Percentiles rank a stretch among this genome's conserved stretches.
These are phyloP conservation scores for Nannochloropsis salina DNA, from an alignment of 108 stramenopile genomes.

Conservation along the genomic window DNA sequence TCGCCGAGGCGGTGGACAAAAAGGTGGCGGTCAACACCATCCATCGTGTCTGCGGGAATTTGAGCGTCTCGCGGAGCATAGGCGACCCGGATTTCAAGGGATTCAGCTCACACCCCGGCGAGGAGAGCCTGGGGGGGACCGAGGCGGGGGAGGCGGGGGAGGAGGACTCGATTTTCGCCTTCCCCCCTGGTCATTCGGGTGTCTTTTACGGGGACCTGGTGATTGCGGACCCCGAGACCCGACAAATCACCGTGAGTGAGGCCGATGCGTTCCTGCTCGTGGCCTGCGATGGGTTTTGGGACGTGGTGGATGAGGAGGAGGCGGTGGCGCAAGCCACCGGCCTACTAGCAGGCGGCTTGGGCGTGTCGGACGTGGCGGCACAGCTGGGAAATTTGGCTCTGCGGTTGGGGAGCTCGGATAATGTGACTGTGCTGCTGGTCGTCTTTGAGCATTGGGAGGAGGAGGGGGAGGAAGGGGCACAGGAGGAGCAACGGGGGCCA, in stretches of 20 bases:
- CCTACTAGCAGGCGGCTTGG: slow-evolving; percentile 21
- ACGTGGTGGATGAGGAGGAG: slow-evolving; percentile 49
- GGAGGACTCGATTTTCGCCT: neutral
- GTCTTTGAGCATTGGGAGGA: slow-evolving; percentile 32
- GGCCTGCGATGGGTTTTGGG: slow-evolving; percentile 56
- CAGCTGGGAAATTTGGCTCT: slow-evolving; percentile 51
- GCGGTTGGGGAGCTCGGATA: slow-evolving; percentile 52
- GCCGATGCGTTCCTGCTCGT: slow-evolving; percentile 45
- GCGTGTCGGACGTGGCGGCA: slow-evolving; percentile 30
- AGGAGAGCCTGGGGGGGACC: neutral
- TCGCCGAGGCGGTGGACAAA: slow-evolving; percentile 28
- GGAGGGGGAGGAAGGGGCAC: neutral
- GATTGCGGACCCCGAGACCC: slow-evolving; percentile 33
- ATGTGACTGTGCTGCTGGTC: slow-evolving; percentile 49
- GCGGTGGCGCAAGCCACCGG: slow-evolving; percentile 29
- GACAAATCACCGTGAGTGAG: neutral
- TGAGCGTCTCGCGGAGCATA: slow-evolving; percentile 49
- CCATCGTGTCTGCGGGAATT: slow-evolving; percentile 50
- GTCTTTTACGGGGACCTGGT: slow-evolving; percentile 33
- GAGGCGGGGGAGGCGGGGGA: neutral
- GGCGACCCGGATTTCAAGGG: slow-evolving; percentile 54
- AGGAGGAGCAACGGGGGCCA: neutral
- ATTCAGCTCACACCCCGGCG: neutral
- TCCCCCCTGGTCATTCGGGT: neutral
- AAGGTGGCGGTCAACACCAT: slow-evolving; percentile 32